Percentiles rank a stretch among this genome's conserved stretches.
Evolutionary conservation across 805 yeast species (phyloP).

Genomic region (Phaffomyces antillensis): DNA sequence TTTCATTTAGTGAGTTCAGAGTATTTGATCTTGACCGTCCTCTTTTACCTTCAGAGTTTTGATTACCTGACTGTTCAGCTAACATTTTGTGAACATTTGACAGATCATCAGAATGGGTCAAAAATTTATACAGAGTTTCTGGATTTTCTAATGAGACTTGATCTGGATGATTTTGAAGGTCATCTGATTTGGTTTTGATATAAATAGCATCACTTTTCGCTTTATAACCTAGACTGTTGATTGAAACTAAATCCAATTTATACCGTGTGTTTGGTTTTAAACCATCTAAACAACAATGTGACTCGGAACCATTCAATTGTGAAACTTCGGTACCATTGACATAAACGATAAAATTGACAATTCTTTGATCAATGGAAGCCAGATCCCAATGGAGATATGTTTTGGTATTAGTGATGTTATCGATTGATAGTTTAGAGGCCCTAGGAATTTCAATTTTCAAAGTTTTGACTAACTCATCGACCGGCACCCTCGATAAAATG

Average conservation of each 20-base stretch:
- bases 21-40: conserved; percentile 32
- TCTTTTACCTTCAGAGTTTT: conserved; percentile 6
- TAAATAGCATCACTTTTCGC: conserved; percentile 35
- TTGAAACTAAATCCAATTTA: conserved; percentile 36
- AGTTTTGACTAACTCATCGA: conserved; percentile 37
- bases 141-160: conserved; percentile 29
- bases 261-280: conserved; percentile 31
- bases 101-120: conserved; percentile 22
- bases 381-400: conserved; percentile 52
- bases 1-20: conserved; percentile 14
- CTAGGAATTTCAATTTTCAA: conserved; percentile 49
- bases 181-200: conserved; percentile 30
- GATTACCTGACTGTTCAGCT: conserved; percentile 17
- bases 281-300: conserved; percentile 28
- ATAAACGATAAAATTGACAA: conserved; percentile 31
- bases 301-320: conserved; percentile 28
- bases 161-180: conserved; percentile 16
- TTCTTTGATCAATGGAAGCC: conserved; percentile 16
- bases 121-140: conserved; percentile 28
- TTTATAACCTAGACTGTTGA: conserved; percentile 32
- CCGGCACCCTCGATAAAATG: conserved; percentile 29
- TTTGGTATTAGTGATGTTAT: conserved; percentile 38
- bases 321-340: conserved; percentile 33
- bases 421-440: conserved; percentile 48
- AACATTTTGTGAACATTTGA: conserved; percentile 19